Evolutionary conservation across 768 basidiomycete genomes (phyloP), one percentile per base, ranked within the genome.

Genomic region (Lentinula sp.): DNA sequence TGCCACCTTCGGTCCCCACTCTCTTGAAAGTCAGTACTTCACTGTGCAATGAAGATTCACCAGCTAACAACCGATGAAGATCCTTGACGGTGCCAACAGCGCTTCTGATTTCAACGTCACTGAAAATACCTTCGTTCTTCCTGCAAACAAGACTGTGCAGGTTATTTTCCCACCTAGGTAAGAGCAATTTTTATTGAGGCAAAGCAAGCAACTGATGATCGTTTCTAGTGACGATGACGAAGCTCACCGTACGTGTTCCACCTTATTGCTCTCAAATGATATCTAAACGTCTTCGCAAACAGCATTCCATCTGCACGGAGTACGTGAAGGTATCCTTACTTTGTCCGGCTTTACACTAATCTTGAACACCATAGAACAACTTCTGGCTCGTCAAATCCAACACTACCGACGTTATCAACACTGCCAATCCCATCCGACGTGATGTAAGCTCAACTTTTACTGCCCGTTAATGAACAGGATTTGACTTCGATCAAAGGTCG

Each of bases 381-480:
- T 79, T 77, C 68, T 73, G 69, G 63, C 71, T 79, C n/a, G 67
- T 80, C 60, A 76, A 79, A 63, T 74, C 66, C 52, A 75, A 73
- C 59, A 62, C 63, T 11, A 65, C 73, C 34, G 65, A 68, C 13
- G 50, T 37, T 40, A 67, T 70, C 37, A 76, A 76, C 63, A 70
- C 73, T 3, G 78, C 79, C 40, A 79, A 88, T 70, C 87, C 87
- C 1, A 76, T 83, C 35, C 61, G 63, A n/a, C 69, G 70, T 57
- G 70, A 71, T 53, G 67, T 69, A 62, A 31, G 65, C 11, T 52
- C 32, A 7, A 18, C 9, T 34, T n/a, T 7, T 16, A 15, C 4
- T 16, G 13, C 32, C 49, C 10, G 1, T 52, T 5, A 34, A 10
- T 2, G 5, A 5, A 1, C 55, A 42, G 34, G n/a, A 55, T 10